These are phyloP conservation scores for Solanum chiquidenum DNA, from an alignment of 257 asterid genomes.

Conservation along the genomic window DNA sequence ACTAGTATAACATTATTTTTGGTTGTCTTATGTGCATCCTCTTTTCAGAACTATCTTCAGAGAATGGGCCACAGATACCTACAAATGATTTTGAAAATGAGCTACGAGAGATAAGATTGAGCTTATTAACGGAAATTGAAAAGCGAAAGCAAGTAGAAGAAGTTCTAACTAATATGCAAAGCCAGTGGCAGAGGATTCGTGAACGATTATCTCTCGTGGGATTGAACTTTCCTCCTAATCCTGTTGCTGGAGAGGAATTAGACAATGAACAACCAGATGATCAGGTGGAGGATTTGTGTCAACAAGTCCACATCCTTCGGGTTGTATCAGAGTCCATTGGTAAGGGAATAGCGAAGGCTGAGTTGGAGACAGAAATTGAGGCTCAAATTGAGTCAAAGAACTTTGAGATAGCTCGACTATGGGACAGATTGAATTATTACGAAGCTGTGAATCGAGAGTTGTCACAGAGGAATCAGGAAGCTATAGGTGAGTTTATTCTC, in stretches of 20 bases:
- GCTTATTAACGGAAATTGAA: conserved; percentile 76
- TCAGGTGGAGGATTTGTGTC: conserved; percentile 46
- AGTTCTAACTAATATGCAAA: conserved; percentile 34
- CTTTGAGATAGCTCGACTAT: conserved; percentile 70
- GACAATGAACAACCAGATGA: conserved; percentile 45
- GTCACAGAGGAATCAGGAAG: conserved; percentile 97
- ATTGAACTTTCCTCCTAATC: conserved; percentile 52
- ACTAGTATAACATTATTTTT: background rate
- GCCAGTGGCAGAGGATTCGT: conserved; percentile 55
- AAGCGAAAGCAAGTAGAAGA: conserved; percentile 84
- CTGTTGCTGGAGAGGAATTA: conserved; percentile 15
- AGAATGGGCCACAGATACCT: conserved; percentile 36
- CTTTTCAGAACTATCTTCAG: conserved; percentile 71
- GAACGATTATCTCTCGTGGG: conserved; percentile 57
- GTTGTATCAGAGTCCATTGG: conserved; percentile 71
- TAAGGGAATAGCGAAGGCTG: conserved; percentile 88
- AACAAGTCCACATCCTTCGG: conserved; percentile 52
- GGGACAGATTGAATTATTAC: conserved; percentile 76
- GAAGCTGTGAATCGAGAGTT: conserved; percentile 93
- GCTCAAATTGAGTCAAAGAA: conserved; percentile 66
- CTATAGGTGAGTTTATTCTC: conserved; percentile 55
- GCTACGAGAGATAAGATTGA: conserved; percentile 54
- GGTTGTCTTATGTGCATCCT: conserved; percentile 12
- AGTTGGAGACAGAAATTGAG: conserved; percentile 78
- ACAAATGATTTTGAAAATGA: conserved; percentile 57